Conservation (phyloP, 1,139 yeast genomes). For the Saccharomyces hybrid region DNA sequence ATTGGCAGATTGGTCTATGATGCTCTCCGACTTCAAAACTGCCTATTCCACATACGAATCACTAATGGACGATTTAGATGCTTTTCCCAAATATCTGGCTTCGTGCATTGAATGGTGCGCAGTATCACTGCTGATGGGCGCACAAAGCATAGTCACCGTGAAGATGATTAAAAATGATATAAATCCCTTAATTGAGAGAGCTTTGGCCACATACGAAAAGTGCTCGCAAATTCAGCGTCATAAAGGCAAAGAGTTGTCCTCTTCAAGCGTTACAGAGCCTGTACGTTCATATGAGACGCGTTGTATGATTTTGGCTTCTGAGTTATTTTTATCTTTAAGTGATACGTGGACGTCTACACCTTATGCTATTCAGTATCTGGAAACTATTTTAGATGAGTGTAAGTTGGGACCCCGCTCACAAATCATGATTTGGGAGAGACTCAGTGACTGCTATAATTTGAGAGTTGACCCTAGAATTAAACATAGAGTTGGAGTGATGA, state of each 20-base stretch:
- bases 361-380: constrained; percentile 35
- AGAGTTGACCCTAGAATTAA: constrained; percentile 28
- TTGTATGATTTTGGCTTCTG: constrained; percentile 34
- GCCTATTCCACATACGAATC: constrained; percentile 82
- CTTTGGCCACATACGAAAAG: constrained; percentile 34
- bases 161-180: constrained; percentile 56
- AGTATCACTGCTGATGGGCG: constrained; percentile 61
- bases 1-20: constrained; percentile 87
- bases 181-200: constrained; percentile 46
- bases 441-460: constrained; percentile 38
- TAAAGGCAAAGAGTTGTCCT: constrained; percentile 10
- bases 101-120: constrained; percentile 85
- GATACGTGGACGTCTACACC: constrained; percentile 38
- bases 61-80: constrained; percentile 64
- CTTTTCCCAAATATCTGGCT: constrained; percentile 50
- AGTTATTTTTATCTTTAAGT: constrained; percentile 34
- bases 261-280: constrained; percentile 4
- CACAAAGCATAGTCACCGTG: constrained; percentile 54
- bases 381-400: constrained; percentile 33
- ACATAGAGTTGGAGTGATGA: constrained; percentile 13
- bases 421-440: constrained; percentile 43
- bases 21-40: constrained; percentile 78
- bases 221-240: constrained; percentile 12
- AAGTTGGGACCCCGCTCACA: constrained; percentile 30
- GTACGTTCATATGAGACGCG: constrained; percentile 36